Base-by-base conservation (phyloP, 2,329 filamentous ascomycete species). In the Alternaria solani region DNA sequence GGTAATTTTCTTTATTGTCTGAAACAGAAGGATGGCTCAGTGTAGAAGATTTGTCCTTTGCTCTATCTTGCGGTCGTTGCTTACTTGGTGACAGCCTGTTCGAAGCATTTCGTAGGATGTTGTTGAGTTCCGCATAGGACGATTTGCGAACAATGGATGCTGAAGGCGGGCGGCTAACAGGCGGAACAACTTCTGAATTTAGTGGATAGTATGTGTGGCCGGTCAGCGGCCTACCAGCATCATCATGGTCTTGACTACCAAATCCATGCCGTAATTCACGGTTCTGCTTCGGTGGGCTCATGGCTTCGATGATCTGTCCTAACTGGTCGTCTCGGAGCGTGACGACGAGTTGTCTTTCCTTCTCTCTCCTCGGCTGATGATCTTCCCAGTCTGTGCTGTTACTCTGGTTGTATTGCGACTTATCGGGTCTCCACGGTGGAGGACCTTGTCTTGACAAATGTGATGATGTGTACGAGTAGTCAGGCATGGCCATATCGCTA, bases 221-320 rank as follows among this genome's bases (percentile, higher is more conserved):
- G 25, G 43, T 62, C 32, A 54, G 47, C 36, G 39, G 63, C 12
- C 44, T 60, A 32, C 26, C 32, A 28, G 36, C 42, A n/a, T 54
- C 54, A 11, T 49, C 53, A 25, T 57, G 39, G 28, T 41, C 55
- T 11, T 60, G 60, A 14, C 18, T 26, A 23, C 25, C 30, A 3
- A 55, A 47, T 9, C 51, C 54, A 7, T 47, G 44, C 8, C 43
- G 26, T 36, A 53, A 23, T 32, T 61, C 51, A 30, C 86, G 92
- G 51, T 92, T 91, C 1, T 95, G 96, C 55, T 70, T 72, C 4
- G 70, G 64, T 18, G 70, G 71, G 47, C 70, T 74, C 23, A 70
- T 65, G 2, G 63, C 70, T 32, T 74, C 62, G 11, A 72, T 67
- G 2, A 74, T 59, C 28, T 71, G 66, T 4, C 69, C 73, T 20